Percentiles rank a stretch among this genome's conserved stretches.
phyloP scores from a whole-genome alignment of 2,329 filamentous ascomycete species.

The Talaromyces funiculosus region DNA sequence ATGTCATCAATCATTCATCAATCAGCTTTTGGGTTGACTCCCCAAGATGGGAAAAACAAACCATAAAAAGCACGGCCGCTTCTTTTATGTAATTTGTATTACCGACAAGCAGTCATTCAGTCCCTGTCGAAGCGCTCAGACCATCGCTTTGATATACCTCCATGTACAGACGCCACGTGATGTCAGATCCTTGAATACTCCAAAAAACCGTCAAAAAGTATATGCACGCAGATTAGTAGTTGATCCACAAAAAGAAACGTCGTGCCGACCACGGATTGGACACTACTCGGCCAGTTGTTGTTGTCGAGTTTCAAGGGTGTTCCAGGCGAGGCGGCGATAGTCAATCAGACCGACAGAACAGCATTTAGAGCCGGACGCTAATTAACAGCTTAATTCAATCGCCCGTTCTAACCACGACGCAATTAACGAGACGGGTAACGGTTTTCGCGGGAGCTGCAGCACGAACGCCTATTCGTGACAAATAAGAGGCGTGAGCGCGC shows the following conservation, averaged over 20 bases:
- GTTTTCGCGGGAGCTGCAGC: background rate
- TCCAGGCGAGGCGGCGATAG: background rate
- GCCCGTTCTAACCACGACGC: background rate
- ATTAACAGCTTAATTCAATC: constrained; percentile 6
- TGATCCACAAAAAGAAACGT: background rate
- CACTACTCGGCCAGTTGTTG: background rate
- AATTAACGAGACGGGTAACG: background rate
- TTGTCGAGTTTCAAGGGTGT: background rate
- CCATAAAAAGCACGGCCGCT: background rate
- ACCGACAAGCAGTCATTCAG: background rate
- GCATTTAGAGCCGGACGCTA: constrained; percentile 5
- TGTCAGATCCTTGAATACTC: background rate
- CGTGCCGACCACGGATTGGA: background rate
- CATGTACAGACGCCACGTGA: background rate
- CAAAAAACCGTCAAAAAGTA: background rate
- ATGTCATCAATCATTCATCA: background rate
- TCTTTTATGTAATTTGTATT: background rate
- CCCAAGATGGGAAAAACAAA: background rate
- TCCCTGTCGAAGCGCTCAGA: background rate
- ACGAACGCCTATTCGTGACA: background rate
- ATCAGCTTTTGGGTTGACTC: background rate
- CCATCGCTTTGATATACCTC: background rate
- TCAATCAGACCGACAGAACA: background rate
- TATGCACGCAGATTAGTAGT: background rate
- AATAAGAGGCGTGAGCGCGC: background rate